These are phyloP conservation scores for Camelina sativa DNA, from an alignment of 345 rosid genomes.

Conservation along the genomic window DNA sequence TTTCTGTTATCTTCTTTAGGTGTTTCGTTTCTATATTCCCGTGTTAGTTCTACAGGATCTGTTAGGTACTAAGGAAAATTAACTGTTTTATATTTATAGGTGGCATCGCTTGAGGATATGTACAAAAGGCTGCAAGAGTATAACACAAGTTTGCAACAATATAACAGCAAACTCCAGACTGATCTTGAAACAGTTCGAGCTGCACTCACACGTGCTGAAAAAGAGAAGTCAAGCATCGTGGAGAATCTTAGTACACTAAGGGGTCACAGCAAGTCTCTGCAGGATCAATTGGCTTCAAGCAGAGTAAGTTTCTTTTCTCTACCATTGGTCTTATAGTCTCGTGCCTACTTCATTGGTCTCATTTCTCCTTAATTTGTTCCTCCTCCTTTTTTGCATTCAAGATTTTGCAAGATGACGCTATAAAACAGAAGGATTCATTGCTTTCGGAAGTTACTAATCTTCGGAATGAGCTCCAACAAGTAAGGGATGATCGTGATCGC, in stretches of 20 bases:
- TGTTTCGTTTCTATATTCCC: neutral
- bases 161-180: constrained; percentile 74
- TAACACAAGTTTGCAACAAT: constrained; percentile 82
- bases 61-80: constrained; percentile 9
- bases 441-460: constrained; percentile 68
- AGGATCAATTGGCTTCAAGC: constrained; percentile 73
- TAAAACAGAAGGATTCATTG: constrained; percentile 66
- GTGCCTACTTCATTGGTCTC: neutral
- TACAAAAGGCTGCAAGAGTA: constrained; percentile 84
- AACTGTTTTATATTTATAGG: constrained; percentile 48
- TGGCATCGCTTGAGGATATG: constrained; percentile 65
- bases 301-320: constrained; percentile 54
- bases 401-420: constrained; percentile 80
- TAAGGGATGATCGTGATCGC: constrained; percentile 84
- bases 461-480: constrained; percentile 75
- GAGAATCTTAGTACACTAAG: constrained; percentile 82
- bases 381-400: constrained; percentile 34
- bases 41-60: neutral
- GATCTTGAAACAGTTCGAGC: constrained; percentile 65
- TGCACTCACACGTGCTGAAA: constrained; percentile 66
- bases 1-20: neutral
- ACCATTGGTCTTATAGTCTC: neutral
- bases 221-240: constrained; percentile 73
- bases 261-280: constrained; percentile 78
- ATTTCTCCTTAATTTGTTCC: neutral